Percentiles rank a stretch among this genome's conserved stretches.
phyloP scores from a whole-genome alignment of 1,284 basidiomycete species.

The Amylostereum areolatum region DNA sequence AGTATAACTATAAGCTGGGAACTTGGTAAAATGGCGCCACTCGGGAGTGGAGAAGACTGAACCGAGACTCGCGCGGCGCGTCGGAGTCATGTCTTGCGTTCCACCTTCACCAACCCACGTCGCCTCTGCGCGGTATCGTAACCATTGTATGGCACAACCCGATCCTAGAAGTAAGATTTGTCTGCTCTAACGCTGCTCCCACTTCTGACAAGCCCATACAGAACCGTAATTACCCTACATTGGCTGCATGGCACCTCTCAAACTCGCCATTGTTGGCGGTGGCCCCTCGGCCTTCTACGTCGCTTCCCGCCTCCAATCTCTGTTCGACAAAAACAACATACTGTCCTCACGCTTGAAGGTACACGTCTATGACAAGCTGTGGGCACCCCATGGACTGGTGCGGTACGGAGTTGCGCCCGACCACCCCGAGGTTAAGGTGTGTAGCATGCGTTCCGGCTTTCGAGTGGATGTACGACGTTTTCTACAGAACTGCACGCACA shows the following conservation, averaged over 20 bases:
- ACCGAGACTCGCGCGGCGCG: too few relatives aligned
- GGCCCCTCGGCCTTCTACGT: conserved; percentile 97
- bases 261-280: conserved; percentile 81
- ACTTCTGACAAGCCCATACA: too few relatives aligned
- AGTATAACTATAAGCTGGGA: too few relatives aligned
- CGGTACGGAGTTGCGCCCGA: conserved; percentile 98
- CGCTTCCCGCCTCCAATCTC: conserved; percentile 74
- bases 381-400: conserved; percentile 92
- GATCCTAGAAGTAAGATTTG: too few relatives aligned
- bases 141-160: too few relatives aligned
- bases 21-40: too few relatives aligned
- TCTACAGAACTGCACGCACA: conserved; percentile 89
- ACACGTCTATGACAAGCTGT: conserved; percentile 90
- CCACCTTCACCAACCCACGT: too few relatives aligned
- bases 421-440: conserved; percentile 96
- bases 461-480: conserved; percentile 1
- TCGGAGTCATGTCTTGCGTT: too few relatives aligned
- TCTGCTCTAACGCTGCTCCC: too few relatives aligned
- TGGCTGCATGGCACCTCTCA: conserved; percentile 17
- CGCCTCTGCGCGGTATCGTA: too few relatives aligned
- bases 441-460: conserved; percentile 15
- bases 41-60: too few relatives aligned
- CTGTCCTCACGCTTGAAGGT: conserved; percentile 48
- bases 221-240: too few relatives aligned
- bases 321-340: conserved; percentile 40